Conservation (phyloP, 345 rosid species). For the Populus ilicifolia region DNA sequence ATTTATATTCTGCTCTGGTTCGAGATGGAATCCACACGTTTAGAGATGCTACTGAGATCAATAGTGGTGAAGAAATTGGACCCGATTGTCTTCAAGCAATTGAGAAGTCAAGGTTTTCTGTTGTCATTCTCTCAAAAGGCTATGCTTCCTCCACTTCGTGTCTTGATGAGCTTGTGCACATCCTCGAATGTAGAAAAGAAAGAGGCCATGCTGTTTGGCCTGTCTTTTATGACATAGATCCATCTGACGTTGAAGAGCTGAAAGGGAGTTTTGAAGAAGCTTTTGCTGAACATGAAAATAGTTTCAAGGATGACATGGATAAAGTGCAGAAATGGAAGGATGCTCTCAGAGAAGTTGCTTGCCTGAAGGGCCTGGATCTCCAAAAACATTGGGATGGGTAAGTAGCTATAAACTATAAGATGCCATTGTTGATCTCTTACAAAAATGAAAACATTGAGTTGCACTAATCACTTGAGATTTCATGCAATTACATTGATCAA, state of each 20-base stretch:
- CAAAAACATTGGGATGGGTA: conserved; percentile 4
- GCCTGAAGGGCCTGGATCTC: neutral
- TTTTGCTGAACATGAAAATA: neutral
- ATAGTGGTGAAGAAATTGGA: neutral
- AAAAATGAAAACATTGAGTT: too few species aligned
- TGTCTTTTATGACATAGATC: conserved; percentile 12
- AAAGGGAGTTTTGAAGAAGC: neutral
- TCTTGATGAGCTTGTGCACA: conserved; percentile 7
- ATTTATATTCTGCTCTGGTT: conserved; percentile 2
- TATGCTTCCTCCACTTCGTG: conserved; percentile 12
- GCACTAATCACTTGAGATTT: too few species aligned
- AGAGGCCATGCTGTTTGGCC: neutral
- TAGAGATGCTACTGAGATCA: neutral
- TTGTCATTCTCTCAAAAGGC: conserved; percentile 6
- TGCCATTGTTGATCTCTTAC: too few species aligned
- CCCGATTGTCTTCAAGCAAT: neutral
- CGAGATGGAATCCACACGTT: conserved; percentile 8
- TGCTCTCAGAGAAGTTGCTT: conserved; percentile 7
- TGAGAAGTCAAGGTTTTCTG: neutral
- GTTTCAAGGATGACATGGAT: neutral
- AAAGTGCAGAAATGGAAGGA: neutral
- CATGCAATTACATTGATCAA: too few species aligned
- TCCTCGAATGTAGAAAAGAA: neutral
- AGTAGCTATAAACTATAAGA: too few species aligned
- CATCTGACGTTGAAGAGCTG: conserved; percentile 5